Conservation (phyloP, 176 grass and related monocot species). For the Chrysopogon serrulatus region DNA sequence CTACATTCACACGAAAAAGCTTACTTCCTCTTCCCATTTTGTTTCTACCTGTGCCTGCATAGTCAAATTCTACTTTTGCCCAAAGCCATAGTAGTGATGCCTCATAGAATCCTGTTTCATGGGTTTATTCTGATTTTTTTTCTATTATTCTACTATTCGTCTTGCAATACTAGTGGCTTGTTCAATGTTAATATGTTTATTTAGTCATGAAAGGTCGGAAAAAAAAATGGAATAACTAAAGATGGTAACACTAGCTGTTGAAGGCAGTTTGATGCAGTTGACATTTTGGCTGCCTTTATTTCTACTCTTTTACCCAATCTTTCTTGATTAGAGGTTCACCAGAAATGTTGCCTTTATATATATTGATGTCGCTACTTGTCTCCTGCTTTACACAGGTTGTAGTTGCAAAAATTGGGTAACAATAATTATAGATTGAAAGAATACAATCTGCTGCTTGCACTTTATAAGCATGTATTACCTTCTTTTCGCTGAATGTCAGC, state of each 20-base stretch:
- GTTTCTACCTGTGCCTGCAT: neutral
- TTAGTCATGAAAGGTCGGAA: neutral
- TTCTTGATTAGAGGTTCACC: neutral
- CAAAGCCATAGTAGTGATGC: neutral
- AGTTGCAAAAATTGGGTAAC: neutral
- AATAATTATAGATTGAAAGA: neutral
- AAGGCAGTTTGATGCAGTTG: neutral
- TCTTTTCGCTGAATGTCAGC: slow-evolving; percentile 7
- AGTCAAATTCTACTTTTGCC: neutral
- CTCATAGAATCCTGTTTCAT: neutral
- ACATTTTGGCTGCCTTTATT: neutral
- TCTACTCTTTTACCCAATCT: neutral
- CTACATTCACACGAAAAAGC: neutral
- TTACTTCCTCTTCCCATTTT: neutral
- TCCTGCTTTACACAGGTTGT: neutral
- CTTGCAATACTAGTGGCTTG: neutral
- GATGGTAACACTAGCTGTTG: neutral
- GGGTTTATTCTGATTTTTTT: neutral
- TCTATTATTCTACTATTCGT: neutral
- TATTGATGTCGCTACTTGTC: neutral
- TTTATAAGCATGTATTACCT: neutral
- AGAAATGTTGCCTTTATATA: neutral
- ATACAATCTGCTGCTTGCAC: neutral
- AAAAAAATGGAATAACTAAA: neutral
- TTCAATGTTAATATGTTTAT: neutral